Base-by-base conservation (phyloP, 2,329 filamentous ascomycete genomes). In the Pseudogymnoascus sp. region DNA sequence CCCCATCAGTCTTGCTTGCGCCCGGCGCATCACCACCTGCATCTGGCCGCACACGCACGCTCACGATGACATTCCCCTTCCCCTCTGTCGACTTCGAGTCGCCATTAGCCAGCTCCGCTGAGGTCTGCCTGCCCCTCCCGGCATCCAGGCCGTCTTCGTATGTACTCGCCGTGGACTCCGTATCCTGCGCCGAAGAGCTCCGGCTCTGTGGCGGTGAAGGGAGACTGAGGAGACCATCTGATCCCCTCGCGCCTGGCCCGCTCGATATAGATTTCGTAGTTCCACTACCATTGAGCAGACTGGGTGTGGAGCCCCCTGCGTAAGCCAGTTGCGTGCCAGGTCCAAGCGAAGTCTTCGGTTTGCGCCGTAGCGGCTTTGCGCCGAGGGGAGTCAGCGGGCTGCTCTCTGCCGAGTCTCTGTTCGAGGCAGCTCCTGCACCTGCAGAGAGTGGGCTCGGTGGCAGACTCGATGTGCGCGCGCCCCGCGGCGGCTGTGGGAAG, bases 41-140 rank as follows among this genome's bases (percentile, higher is more conserved):
- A 76, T 97, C 92, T 31, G 94, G 94, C 33, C 94, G 85, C 43
- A 97, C 92, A 72, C 94, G 85, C 38, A 99, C 92, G 72, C 94
- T 97, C 68, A 99, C 93, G 65, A 97, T 76, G 12, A 99, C 93
- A 71, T 99, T 99, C 60, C 94, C 94, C 74, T 96, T 97, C 62
- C 82, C 84, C 69, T 97, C 92, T 1, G 37, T 21, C 12, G 74
- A 69, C 69, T 85, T 81, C 63, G 85, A 83, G 11, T 68, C 65
- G 23, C 72, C 67, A 59, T 71, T 74, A 12, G 72, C 66, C 38
- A 61, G 35, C 37, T 71, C 70, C n/a, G 61, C 63, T 8, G 66
- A 63, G 21, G 62, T 52, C 41, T 70, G 68, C 62, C 71, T 66
- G 6, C 70, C 70, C 29, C 74, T 73, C 2, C 74, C 70, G 19